Conservation (phyloP, 2,329 filamentous ascomycete genomes). For the Thelonectria rubi region DNA sequence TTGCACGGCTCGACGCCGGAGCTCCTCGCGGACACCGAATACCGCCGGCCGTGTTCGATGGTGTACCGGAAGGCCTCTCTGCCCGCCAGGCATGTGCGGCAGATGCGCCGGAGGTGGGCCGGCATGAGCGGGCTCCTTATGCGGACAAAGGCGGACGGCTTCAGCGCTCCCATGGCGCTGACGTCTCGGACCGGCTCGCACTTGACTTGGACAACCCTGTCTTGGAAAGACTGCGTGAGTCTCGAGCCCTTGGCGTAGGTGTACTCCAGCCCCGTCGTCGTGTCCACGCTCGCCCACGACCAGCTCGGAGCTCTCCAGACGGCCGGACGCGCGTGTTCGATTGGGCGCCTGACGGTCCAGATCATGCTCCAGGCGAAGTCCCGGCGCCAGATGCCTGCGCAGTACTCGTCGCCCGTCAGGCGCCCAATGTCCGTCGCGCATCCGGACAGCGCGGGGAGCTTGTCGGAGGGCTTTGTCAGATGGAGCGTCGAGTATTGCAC, state of each 20-base stretch:
- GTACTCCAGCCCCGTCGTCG: constrained; percentile 6
- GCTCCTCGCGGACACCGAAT: too few relatives aligned
- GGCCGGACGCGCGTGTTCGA: background rate
- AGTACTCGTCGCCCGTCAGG: constrained; percentile 2
- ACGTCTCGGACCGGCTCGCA: too few relatives aligned
- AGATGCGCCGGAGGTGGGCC: too few relatives aligned
- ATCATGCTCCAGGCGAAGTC: constrained; percentile 8
- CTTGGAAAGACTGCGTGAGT: background rate
- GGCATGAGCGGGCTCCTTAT: too few relatives aligned
- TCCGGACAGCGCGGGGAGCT: constrained; percentile 14
- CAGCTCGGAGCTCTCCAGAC: constrained; percentile 15
- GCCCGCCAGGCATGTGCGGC: too few relatives aligned
- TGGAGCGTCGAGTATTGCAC: constrained; percentile 10
- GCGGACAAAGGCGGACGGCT: too few relatives aligned
- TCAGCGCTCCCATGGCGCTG: too few relatives aligned
- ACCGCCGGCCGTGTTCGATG: too few relatives aligned
- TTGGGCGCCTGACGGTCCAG: constrained; percentile 2
- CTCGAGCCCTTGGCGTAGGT: background rate
- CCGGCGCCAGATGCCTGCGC: constrained; percentile 10
- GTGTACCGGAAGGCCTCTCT: too few relatives aligned
- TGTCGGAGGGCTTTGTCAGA: constrained; percentile 4
- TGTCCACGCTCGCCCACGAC: constrained; percentile 21
- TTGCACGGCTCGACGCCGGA: too few relatives aligned
- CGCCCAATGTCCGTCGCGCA: constrained; percentile 7
- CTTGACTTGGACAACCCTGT: background rate